A percentile compares a stretch with the other conserved stretches of the same genome.
Conservation (phyloP, 2,329 filamentous ascomycete genomes). For the Penicillium sp. region DNA sequence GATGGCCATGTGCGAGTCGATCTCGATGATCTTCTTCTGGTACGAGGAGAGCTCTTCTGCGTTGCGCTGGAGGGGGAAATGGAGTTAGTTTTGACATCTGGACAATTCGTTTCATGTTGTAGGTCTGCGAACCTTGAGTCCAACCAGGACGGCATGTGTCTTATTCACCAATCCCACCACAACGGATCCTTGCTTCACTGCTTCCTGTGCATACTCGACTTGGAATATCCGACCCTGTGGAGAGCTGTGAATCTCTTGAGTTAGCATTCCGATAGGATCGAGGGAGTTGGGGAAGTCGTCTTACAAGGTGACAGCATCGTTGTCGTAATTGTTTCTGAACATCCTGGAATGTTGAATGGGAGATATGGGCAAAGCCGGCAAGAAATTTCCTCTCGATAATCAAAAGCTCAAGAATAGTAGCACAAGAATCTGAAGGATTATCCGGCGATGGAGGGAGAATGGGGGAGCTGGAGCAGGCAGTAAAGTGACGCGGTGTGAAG, state of each 20-base stretch:
- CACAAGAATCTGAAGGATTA: constrained; percentile 17
- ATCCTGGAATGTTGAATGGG: constrained; percentile 53
- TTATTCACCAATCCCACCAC: constrained; percentile 97
- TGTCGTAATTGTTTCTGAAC: constrained; percentile 99
- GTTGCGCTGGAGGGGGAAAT: constrained; percentile 64
- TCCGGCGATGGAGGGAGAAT: constrained; percentile 17
- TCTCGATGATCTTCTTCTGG: constrained; percentile 97
- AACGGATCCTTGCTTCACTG: constrained; percentile 97
- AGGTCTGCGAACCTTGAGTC: constrained; percentile 71
- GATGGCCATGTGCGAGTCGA: constrained; percentile 93
- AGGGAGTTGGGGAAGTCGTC: constrained; percentile 27
- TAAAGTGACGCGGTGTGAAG: constrained; percentile 37
- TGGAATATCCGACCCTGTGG: constrained; percentile 99
- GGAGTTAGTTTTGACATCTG: constrained; percentile 1
- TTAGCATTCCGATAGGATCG: constrained; percentile 18
- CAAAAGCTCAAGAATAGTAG: constrained; percentile 12
- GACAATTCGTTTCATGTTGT: constrained; percentile 1
- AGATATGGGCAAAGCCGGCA: constrained; percentile 5
- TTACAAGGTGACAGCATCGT: constrained; percentile 99
- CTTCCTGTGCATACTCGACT: constrained; percentile 97
- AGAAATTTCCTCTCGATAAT: constrained; percentile 11
- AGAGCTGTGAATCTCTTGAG: constrained; percentile 60
- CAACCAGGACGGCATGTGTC: constrained; percentile 92
- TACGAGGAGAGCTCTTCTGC: constrained; percentile 99
- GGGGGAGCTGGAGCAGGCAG: constrained; percentile 32